Evolutionary conservation across 1,284 basidiomycete genomes (phyloP), one percentile per base, ranked within the genome.

Genomic region (Pulveroboletus ridleyi): DNA sequence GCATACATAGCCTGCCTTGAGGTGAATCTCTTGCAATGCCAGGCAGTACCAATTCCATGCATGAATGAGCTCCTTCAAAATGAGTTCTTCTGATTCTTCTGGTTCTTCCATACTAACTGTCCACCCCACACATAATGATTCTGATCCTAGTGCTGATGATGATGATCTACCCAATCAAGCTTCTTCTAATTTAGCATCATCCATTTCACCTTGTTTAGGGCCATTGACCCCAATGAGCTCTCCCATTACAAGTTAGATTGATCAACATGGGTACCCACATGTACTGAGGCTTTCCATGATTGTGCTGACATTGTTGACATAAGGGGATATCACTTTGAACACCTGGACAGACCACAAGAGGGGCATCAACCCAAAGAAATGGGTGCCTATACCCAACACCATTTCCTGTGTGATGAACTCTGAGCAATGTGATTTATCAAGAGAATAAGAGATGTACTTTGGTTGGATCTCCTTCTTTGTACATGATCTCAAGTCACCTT

Each of bases 1-100:
- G 75, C 75, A 74, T 7, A 74, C 71, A 59, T 71, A 72, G 8
- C 75, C 72, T 6, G 71, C 69, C 69, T 70, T 72, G 58, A 74
- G 67, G 18, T 74, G 72, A 2, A 77, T 62, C 60, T 74, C 74
- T n/a, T 65, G 64, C 62, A 74, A 29, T 63, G 25, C 49, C 0
- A 74, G 74, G 58, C 75, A 74, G 35, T 77, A 76, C 41, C 75
- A 62, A 39, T 74, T 74, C 75, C 72, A 74, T 15, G 73, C 72
- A 1, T 72, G 65, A 41, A 73, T 73, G 8, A 75, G 65, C 17
- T 76, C 72, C 29, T 56, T 73, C n/a, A 71, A 25, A 4, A 39
- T 22, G 8, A 35, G 42, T 9, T 71, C 66, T 14, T 72, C 71
- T 2, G 58, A n/a, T n/a, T n/a, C n/a, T n/a, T n/a, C n/a, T n/a